These are phyloP conservation scores for Monilinia vaccinii-corymbosi DNA, from an alignment of 2,329 filamentous ascomycete genomes.

Conservation along the genomic window DNA sequence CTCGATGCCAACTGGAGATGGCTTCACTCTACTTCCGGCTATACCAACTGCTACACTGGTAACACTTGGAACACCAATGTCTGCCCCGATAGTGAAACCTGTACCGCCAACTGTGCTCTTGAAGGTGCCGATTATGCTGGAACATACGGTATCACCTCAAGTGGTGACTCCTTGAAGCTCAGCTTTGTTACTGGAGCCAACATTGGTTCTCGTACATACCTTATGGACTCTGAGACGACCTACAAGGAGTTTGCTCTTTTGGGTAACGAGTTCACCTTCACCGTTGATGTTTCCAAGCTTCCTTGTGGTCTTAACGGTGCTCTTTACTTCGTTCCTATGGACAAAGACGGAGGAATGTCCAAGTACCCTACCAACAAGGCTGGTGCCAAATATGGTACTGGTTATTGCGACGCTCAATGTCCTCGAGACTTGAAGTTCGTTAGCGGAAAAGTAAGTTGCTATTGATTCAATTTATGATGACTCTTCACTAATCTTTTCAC, in stretches of 20 bases:
- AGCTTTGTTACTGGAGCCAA: conserved; percentile 12
- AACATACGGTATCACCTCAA: conserved; percentile 33
- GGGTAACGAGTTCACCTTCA: conserved; percentile 46
- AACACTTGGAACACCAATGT: conserved; percentile 33
- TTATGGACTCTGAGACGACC: conserved; percentile 34
- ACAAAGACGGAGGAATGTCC: conserved; percentile 46
- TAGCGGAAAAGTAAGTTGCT: conserved; percentile 36
- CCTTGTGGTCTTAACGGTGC: conserved; percentile 65
- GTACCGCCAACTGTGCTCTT: conserved; percentile 45
- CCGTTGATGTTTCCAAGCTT: conserved; percentile 58
- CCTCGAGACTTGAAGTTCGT: conserved; percentile 37
- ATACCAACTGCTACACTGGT: conserved; percentile 29
- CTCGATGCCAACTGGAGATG: conserved; percentile 34
- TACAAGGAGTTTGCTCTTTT: conserved; percentile 53
- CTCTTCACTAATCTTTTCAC: conserved; percentile 21
- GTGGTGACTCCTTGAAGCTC: conserved; percentile 31
- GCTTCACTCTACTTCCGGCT: conserved; percentile 33
- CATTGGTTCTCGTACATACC: conserved; percentile 36
- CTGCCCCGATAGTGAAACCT: conserved; percentile 41
- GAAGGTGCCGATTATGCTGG: conserved; percentile 41
- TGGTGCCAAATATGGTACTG: conserved; percentile 37
- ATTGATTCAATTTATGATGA: neutral
- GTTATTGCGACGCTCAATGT: conserved; percentile 17
- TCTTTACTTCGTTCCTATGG: conserved; percentile 57
- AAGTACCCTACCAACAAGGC: conserved; percentile 40